phyloP scores from a whole-genome alignment of 2,329 filamentous ascomycete genomes.

The Pseudopyricularia cyperi region DNA sequence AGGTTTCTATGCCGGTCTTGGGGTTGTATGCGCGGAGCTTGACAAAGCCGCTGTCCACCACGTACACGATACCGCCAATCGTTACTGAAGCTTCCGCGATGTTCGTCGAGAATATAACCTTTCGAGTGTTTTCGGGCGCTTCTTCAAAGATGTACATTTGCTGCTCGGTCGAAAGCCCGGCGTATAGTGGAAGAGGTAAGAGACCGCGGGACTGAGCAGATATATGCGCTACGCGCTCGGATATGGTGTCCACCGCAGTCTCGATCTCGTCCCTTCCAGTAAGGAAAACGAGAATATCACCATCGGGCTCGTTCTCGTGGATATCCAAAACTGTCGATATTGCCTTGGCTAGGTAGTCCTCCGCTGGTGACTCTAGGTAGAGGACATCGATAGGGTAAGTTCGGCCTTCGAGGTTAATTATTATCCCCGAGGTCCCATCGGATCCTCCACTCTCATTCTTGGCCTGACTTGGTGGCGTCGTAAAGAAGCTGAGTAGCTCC shows the following conservation, averaged over 20 bases:
- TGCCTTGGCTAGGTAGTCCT: conserved; percentile 77
- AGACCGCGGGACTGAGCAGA: conserved; percentile 44
- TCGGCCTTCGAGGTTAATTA: conserved; percentile 76
- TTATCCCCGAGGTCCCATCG: conserved; percentile 31
- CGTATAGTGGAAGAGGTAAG: conserved; percentile 70
- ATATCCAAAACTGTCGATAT: conserved; percentile 80
- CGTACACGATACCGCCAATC: conserved; percentile 82
- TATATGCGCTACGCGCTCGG: conserved; percentile 55
- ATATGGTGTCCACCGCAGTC: conserved; percentile 61
- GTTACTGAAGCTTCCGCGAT: conserved; percentile 95
- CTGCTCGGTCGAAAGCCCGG: conserved; percentile 77
- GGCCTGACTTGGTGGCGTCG: conserved; percentile 20
- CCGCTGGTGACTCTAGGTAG: conserved; percentile 63
- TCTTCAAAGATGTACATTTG: conserved; percentile 93
- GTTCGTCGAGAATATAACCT: conserved; percentile 88
- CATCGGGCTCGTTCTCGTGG: conserved; percentile 64
- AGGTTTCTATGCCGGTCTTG: conserved; percentile 70
- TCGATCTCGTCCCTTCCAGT: conserved; percentile 93
- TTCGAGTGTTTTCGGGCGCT: conserved; percentile 67
- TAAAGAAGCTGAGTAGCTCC: conserved; percentile 71
- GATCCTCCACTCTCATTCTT: conserved; percentile 8
- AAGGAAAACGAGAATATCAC: conserved; percentile 83
- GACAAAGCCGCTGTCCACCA: conserved; percentile 82
- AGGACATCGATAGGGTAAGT: conserved; percentile 82
- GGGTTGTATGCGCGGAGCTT: conserved; percentile 83